A percentile compares a stretch with the other conserved stretches of the same genome.
Conservation (phyloP, 495 filamentous ascomycete genomes). For the Chaetomium fimeti region DNA sequence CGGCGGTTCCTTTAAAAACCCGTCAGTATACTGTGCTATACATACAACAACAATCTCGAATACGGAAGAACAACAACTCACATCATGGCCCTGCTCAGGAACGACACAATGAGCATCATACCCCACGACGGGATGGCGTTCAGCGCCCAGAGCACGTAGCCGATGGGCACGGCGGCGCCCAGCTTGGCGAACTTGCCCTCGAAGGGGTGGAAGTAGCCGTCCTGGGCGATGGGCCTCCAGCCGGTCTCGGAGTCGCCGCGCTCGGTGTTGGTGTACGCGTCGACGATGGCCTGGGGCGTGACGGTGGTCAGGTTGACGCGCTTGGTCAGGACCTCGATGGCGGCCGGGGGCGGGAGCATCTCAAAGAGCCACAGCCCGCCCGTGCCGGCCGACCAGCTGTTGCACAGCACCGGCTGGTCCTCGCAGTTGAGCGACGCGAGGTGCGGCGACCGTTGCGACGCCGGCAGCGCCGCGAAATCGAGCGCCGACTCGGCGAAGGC, state of each 20-base stretch:
- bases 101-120: conserved; percentile 77
- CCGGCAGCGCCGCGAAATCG: conserved; percentile 61
- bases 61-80: conserved; percentile 52
- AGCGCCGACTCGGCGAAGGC: conserved; percentile 62
- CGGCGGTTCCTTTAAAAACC: conserved; percentile 35
- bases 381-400: conserved; percentile 70
- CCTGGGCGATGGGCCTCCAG: conserved; percentile 48
- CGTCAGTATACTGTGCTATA: conserved; percentile 25
- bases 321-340: conserved; percentile 61
- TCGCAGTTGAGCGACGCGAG: conserved; percentile 80
- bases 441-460: conserved; percentile 56
- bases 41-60: neutral
- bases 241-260: conserved; percentile 45
- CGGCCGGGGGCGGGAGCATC: conserved; percentile 52
- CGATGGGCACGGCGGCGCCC: conserved; percentile 62
- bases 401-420: conserved; percentile 72
- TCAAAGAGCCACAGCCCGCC: conserved; percentile 72
- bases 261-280: conserved; percentile 50
- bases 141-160: conserved; percentile 72
- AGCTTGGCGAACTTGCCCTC: conserved; percentile 68
- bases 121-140: conserved; percentile 57
- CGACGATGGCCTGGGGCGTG: conserved; percentile 59
- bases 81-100: conserved; percentile 83
- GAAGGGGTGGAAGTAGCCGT: conserved; percentile 78
- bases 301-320: conserved; percentile 65